Conservation (phyloP, 2,329 filamentous ascomycete species). For the Ceratocystis papillata region DNA sequence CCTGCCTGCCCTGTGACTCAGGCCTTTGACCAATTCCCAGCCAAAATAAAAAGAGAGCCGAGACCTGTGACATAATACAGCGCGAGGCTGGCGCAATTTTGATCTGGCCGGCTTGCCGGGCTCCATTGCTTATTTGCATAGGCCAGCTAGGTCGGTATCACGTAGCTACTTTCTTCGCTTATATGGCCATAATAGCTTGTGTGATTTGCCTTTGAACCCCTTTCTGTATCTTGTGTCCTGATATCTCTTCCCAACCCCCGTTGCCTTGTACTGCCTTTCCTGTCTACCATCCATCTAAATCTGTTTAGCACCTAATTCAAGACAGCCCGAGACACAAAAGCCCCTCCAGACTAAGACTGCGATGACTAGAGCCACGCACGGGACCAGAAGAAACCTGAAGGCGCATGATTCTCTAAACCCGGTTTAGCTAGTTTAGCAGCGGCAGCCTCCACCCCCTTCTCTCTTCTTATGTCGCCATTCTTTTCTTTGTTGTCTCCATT, state of each 20-base stretch:
- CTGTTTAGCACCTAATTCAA: background rate
- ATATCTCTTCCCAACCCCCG: too few relatives aligned
- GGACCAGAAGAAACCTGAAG: background rate
- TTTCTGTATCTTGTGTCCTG: background rate
- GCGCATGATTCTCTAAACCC: background rate
- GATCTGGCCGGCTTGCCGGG: constrained; percentile 1
- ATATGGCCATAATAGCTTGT: background rate
- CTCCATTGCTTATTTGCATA: background rate
- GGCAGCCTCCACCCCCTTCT: background rate
- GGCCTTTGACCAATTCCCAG: too few relatives aligned
- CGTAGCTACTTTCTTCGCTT: background rate
- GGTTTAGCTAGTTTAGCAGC: background rate
- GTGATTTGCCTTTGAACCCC: background rate
- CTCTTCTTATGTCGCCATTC: too few relatives aligned
- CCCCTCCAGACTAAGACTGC: background rate
- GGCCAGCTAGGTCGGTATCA: background rate
- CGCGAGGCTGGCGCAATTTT: background rate
- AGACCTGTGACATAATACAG: background rate
- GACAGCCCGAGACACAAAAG: constrained; percentile 1
- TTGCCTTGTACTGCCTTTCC: background rate
- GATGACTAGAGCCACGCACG: background rate
- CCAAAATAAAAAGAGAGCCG: background rate
- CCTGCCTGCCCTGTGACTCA: too few relatives aligned
- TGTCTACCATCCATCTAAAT: background rate
- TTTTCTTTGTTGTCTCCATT: too few relatives aligned